A percentile compares a stretch with the other conserved stretches of the same genome.
phyloP scores from a whole-genome alignment of 2,329 filamentous ascomycete genomes.

The Parasarocladium wereldwijsianum region DNA sequence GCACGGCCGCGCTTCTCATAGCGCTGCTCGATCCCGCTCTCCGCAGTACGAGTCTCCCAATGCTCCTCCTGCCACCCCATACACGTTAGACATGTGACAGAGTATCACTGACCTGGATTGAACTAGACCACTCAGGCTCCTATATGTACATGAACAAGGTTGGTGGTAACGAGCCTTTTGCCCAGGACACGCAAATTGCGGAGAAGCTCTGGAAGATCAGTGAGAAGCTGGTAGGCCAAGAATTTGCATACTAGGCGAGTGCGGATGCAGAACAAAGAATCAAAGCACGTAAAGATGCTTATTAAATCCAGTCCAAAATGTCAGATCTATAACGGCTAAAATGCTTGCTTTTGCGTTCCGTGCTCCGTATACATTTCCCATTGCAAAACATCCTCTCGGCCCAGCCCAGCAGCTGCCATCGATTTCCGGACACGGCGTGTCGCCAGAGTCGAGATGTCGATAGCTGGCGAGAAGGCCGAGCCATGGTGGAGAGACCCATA shows the following conservation, averaged over 20 bases:
- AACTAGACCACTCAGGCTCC: background rate
- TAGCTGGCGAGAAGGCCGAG: too few relatives aligned
- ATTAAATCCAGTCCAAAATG: too few relatives aligned
- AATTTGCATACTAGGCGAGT: conserved; percentile 12
- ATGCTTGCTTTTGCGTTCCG: too few relatives aligned
- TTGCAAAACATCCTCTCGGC: too few relatives aligned
- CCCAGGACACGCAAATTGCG: conserved; percentile 14
- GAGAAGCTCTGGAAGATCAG: conserved; percentile 19
- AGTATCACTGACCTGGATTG: background rate
- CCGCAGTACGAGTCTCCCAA: background rate
- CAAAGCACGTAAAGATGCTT: too few relatives aligned
- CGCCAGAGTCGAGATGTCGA: too few relatives aligned
- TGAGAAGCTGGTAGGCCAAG: conserved; percentile 17
- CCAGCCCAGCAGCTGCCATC: too few relatives aligned
- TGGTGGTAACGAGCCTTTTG: background rate
- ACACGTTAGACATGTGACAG: background rate
- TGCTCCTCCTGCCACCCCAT: background rate
- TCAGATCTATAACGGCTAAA: too few relatives aligned
- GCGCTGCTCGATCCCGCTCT: conserved; percentile 1
- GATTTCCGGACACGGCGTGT: too few relatives aligned
- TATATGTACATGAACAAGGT: conserved; percentile 2
- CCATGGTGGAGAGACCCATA: too few relatives aligned
- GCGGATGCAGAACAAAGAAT: too few relatives aligned
- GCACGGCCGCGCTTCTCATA: background rate
- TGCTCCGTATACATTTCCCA: too few relatives aligned